A percentile compares a stretch with the other conserved stretches of the same genome.
These are phyloP conservation scores for Botrytis tulipae DNA, from an alignment of 2,329 filamentous ascomycete genomes.

Conservation along the genomic window DNA sequence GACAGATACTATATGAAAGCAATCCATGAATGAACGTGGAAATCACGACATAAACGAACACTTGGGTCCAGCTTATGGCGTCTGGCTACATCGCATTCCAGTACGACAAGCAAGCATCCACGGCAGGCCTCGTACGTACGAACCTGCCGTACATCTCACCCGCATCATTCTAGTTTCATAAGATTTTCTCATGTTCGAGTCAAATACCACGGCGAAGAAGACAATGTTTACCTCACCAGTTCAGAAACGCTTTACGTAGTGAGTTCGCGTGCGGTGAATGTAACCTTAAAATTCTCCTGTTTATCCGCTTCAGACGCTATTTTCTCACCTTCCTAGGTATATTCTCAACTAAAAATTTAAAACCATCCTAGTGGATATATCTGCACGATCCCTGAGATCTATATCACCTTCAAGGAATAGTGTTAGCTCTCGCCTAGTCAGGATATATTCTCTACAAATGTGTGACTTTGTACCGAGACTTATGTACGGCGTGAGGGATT, in stretches of 20 bases:
- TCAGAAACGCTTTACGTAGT: neutral
- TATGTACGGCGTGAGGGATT: neutral
- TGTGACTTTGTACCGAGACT: neutral
- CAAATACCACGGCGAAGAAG: neutral
- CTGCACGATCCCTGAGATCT: neutral
- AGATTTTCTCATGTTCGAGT: neutral
- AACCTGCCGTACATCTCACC: neutral
- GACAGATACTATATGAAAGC: neutral
- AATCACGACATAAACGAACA: conserved; percentile 7
- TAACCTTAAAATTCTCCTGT: conserved; percentile 5
- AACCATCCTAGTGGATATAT: neutral
- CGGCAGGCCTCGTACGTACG: neutral
- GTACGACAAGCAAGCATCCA: neutral
- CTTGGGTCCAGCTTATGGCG: neutral
- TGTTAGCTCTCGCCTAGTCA: neutral
- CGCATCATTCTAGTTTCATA: neutral
- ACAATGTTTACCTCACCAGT: neutral
- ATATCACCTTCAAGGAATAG: neutral
- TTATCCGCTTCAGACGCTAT: neutral
- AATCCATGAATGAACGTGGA: neutral
- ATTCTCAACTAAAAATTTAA: neutral
- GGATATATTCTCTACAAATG: conserved; percentile 2
- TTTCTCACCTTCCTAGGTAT: neutral
- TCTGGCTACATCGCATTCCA: neutral
- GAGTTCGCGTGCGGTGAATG: neutral